Percentiles rank a stretch among this genome's conserved stretches.
These are phyloP conservation scores for Tetrapisispora pingtungensis DNA, from an alignment of 805 yeast genomes.

Conservation along the genomic window DNA sequence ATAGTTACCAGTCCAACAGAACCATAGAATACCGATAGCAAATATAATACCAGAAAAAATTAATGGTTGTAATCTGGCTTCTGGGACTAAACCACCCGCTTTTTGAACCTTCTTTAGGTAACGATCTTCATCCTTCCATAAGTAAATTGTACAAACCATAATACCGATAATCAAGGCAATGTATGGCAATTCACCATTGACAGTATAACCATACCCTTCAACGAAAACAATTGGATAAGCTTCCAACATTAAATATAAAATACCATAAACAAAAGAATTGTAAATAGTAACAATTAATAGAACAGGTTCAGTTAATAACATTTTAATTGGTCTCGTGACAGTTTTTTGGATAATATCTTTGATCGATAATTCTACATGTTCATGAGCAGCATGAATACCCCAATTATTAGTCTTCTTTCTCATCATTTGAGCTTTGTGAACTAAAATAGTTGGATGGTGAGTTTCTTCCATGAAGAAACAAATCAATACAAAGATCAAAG, in stretches of 20 bases:
- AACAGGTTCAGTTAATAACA: slow-evolving; percentile 66
- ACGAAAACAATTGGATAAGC: slow-evolving; percentile 68
- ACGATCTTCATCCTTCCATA: slow-evolving; percentile 42
- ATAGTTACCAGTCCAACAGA: slow-evolving; percentile 80
- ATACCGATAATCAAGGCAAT: slow-evolving; percentile 65
- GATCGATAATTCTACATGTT: slow-evolving; percentile 45
- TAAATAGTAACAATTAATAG: slow-evolving; percentile 57
- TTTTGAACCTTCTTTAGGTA: slow-evolving; percentile 38
- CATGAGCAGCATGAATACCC: slow-evolving; percentile 75
- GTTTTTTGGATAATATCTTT: slow-evolving; percentile 54
- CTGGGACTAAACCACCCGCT: slow-evolving; percentile 62
- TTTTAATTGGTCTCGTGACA: slow-evolving; percentile 54
- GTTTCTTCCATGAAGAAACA: slow-evolving; percentile 44
- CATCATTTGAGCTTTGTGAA: slow-evolving; percentile 49
- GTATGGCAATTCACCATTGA: slow-evolving; percentile 61
- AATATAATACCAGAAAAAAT: slow-evolving; percentile 60
- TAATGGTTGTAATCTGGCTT: slow-evolving; percentile 70
- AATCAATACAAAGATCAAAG: slow-evolving; percentile 33
- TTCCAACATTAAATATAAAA: slow-evolving; percentile 60
- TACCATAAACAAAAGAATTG: slow-evolving; percentile 73
- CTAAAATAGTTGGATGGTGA: slow-evolving; percentile 59
- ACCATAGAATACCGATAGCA: slow-evolving; percentile 76
- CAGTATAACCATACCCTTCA: slow-evolving; percentile 45
- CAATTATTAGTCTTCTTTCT: slow-evolving; percentile 67
- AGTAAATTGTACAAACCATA: slow-evolving; percentile 44